Base-by-base conservation (phyloP, 176 grass and related monocot genomes). In the Luzula sylvatica region DNA sequence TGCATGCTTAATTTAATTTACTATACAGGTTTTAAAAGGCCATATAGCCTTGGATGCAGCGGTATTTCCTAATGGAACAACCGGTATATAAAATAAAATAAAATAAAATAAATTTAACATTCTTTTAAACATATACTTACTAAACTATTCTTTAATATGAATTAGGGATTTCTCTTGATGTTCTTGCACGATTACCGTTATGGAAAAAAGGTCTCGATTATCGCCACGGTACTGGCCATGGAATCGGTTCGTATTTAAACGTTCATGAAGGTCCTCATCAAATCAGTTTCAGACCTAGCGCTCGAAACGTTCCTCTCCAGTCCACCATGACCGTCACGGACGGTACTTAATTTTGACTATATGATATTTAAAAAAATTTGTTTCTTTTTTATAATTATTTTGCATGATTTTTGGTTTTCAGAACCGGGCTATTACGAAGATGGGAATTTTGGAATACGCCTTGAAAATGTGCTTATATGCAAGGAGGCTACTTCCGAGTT, bases 391-490 rank as follows among this genome's bases (percentile, higher is more conserved):
- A 62, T 32, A 4, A 64, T 49, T 7, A 29, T 24, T 46, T 46
- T 8, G 9, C 14, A 46, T 46, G 43, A 46, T 46, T 51, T 21
- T 20, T 49, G 8, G 43, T 19, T 40, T 74, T 46, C 66, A 96
- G 92, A 96, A 65, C 92, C 92, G 62, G 92, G 92, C 45, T 96
- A 96, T 69, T 96, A 96, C 56, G 92, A 96, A 79, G 85, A 96
- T 50, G 92, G 81, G 51, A 90, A 44, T 51, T 96, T 96, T 50
- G 92, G 92, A 66, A 72, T 96, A 73, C 82, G 85, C 48, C 68
- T 96, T 74, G 92, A 96, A 77, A 96, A 96, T 71, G 92, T 96
- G 71, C 92, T 96, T 65, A 78, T 96, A 43, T 68, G 75, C 39
- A 96, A 96, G 35, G 70, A 89, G 26, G 81, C 92, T 11, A 68